Evolutionary conservation across 1,139 yeast species (phyloP).

Genomic region (Wickerhamiella pararugosa): DNA sequence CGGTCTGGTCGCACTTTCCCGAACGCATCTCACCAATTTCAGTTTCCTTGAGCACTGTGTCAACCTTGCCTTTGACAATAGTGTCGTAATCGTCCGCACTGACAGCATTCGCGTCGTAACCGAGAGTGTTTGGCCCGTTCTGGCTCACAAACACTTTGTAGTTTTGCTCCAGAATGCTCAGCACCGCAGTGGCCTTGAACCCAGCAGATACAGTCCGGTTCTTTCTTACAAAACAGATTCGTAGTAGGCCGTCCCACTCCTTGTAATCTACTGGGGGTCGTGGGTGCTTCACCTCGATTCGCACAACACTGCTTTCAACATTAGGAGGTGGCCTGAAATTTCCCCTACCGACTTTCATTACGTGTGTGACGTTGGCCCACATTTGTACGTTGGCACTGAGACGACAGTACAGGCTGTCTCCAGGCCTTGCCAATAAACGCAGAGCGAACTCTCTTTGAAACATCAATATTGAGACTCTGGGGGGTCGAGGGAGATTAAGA

Average conservation of each 20-base stretch:
- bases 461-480: slow-evolving; percentile 90
- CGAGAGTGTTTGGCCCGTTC: slow-evolving; percentile 26
- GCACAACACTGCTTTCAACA: slow-evolving; percentile 91
- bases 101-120: slow-evolving; percentile 17
- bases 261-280: slow-evolving; percentile 82
- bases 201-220: slow-evolving; percentile 90
- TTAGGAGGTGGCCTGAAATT: slow-evolving; percentile 98
- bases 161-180: slow-evolving; percentile 75
- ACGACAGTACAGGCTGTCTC: slow-evolving; percentile 83
- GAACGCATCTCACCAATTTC: slow-evolving; percentile 78
- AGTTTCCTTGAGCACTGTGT: slow-evolving; percentile 50
- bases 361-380: slow-evolving; percentile 98
- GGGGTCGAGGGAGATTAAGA: slow-evolving; percentile 83
- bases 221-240: slow-evolving; percentile 84
- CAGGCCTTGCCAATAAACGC: slow-evolving; percentile 87
- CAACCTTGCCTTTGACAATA: slow-evolving; percentile 43
- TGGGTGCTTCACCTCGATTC: slow-evolving; percentile 82
- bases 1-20: slow-evolving; percentile 89
- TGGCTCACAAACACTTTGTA: slow-evolving; percentile 68
- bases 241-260: slow-evolving; percentile 93
- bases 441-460: slow-evolving; percentile 95
- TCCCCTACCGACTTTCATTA: slow-evolving; percentile 95
- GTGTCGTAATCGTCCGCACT: slow-evolving; percentile 30
- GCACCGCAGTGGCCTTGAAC: slow-evolving; percentile 68
- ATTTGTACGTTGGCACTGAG: slow-evolving; percentile 92